Evolutionary conservation across 208 protist species (phyloP).

Genomic region (Phytomonas sp.): DNA sequence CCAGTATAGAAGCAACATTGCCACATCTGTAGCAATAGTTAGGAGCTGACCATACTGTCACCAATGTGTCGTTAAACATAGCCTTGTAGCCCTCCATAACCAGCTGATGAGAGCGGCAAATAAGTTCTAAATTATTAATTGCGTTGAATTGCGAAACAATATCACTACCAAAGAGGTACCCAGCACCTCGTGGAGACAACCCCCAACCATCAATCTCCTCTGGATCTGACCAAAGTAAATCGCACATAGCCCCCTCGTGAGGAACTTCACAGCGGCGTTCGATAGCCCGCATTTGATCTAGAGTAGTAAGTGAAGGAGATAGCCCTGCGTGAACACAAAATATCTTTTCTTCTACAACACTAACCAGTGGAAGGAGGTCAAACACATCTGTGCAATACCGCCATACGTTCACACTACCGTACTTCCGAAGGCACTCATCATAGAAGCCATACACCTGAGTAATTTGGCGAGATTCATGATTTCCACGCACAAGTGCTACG

Average conservation of each 20-base stretch:
- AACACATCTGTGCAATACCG: constrained; percentile 99
- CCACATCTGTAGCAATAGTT: constrained; percentile 97
- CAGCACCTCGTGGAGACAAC: constrained; percentile 96
- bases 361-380: constrained; percentile 97
- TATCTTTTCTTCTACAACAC: constrained; percentile 97
- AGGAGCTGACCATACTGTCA: constrained; percentile 95
- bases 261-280: constrained; percentile 97
- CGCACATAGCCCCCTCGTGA: constrained; percentile 98
- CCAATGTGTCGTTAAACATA: constrained; percentile 91
- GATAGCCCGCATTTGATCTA: constrained; percentile 94
- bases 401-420: constrained; percentile 99
- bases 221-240: constrained; percentile 97
- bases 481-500: constrained; percentile 95
- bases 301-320: constrained; percentile 95
- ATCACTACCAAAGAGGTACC: constrained; percentile 98
- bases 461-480: constrained; percentile 95
- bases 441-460: constrained; percentile 99
- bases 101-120: constrained; percentile 94
- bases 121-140: constrained; percentile 92
- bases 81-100: constrained; percentile 95
- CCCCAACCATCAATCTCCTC: constrained; percentile 96
- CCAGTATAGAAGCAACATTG: constrained; percentile 97
- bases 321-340: constrained; percentile 99
- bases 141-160: constrained; percentile 93
- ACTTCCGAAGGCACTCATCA: constrained; percentile 99